Base-by-base conservation (phyloP, 306 rosid genomes). In the Vigna mungo region DNA sequence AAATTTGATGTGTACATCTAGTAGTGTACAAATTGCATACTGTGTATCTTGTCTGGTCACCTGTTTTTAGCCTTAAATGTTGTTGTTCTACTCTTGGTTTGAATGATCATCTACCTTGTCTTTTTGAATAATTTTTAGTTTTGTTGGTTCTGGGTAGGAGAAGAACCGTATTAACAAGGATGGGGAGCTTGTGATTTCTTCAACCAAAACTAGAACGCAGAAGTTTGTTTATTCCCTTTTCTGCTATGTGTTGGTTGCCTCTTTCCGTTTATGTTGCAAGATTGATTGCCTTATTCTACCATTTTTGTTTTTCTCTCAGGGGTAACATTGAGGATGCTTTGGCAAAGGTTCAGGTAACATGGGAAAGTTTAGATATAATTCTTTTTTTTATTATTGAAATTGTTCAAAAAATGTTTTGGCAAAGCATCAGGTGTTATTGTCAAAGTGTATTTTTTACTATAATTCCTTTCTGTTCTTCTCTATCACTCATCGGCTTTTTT, bases 181-280 rank as follows among this genome's bases (percentile, higher is more conserved):
- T 61, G 97, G 97, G 71, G 98, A 94, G 74, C 98, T 92, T 53
- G 98, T 94, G 83, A 89, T 94, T 77, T 90, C 98, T 62, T 94
- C 97, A 49, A 94, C 98, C 30, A 94, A 83, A 86, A 94, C 98
- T 68, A 88, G 97, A 82, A 94, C 98, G 1, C 97, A 90, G 73
- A 92, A 92, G 98, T 94, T 72, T 69, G 78, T 68, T 63, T 86
- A 88, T 71, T 37, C 68, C 74, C 81, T 83, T 72, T 69, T 44
- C 32, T 72, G 46, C 12, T 53, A 74, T 60, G 65, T 32, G 53
- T 81, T 25, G 27, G 27, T 30, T 76, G 34, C 17, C 23, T 36
- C 14, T 30, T 82, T 69, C 72, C 55, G 39, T 62, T 71, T 77
- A 51, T 39, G 63, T 43, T 70, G 71, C 71, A 54, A 75, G 52